These are phyloP conservation scores for Peniophora sp. DNA, from an alignment of 1,284 basidiomycete species.

Conservation along the genomic window DNA sequence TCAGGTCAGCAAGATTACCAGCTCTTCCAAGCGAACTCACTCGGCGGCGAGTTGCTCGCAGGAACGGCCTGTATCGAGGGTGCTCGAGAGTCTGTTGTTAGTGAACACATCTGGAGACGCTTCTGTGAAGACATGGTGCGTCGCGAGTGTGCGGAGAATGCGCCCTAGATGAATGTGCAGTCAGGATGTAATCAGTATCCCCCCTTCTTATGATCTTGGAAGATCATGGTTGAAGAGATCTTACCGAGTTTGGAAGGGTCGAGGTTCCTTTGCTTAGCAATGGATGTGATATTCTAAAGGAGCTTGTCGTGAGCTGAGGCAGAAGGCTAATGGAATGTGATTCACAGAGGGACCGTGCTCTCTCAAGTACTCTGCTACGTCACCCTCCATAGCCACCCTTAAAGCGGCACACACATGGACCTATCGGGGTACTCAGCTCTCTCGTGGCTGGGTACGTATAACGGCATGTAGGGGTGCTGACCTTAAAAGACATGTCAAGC, in stretches of 20 bases:
- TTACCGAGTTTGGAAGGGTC: slow-evolving; percentile 27
- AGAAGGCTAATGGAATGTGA: no score
- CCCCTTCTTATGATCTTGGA: no score
- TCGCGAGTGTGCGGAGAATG: slow-evolving; percentile 30
- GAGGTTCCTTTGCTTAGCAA: slow-evolving; percentile 20
- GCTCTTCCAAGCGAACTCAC: no score
- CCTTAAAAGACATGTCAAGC: background rate
- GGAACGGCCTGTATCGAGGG: slow-evolving; percentile 32
- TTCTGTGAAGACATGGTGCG: slow-evolving; percentile 34
- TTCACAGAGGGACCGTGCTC: background rate
- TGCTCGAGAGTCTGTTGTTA: slow-evolving; percentile 32
- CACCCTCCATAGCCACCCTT: background rate
- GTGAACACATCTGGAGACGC: slow-evolving; percentile 32
- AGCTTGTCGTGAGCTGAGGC: background rate
- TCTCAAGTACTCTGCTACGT: background rate
- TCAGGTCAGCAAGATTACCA: no score
- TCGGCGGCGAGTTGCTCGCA: slow-evolving; percentile 8
- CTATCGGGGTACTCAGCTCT: no score
- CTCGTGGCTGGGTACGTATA: no score
- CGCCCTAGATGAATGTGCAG: slow-evolving; percentile 19
- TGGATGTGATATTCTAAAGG: slow-evolving; percentile 17
- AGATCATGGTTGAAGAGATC: background rate
- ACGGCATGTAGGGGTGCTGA: no score
- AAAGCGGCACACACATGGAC: background rate
- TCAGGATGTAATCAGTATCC: background rate